Percentiles rank a stretch among this genome's conserved stretches.
These are phyloP conservation scores for Cyclospora cayetanensis DNA, from an alignment of 169 alveolate species.

Conservation along the genomic window DNA sequence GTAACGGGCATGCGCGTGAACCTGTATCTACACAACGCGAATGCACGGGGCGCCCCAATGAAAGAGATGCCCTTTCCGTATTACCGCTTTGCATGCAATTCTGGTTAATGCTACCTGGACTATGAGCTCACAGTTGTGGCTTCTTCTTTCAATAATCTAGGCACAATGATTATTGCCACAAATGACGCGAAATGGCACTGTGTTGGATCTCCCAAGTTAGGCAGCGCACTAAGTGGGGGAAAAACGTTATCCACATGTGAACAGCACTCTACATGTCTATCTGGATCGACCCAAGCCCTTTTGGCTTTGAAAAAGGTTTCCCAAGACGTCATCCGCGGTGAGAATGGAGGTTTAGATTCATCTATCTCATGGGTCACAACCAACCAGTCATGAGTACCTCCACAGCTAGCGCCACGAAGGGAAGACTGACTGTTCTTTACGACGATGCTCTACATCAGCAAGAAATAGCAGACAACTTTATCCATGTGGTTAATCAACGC, in stretches of 20 bases:
- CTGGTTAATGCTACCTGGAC: too few species aligned
- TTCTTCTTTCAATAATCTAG: too few species aligned
- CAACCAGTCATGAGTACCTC: not conserved
- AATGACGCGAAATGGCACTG: not conserved
- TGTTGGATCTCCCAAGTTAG: not conserved
- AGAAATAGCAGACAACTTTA: not conserved
- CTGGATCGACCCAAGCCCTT: not conserved
- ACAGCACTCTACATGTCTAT: not conserved
- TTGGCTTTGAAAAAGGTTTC: not conserved
- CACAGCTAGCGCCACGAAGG: not conserved
- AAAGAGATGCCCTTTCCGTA: too few species aligned
- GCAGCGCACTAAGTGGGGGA: not conserved
- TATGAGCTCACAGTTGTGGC: too few species aligned
- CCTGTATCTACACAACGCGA: not conserved
- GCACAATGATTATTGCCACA: not conserved
- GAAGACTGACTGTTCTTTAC: not conserved
- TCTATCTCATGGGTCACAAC: not conserved
- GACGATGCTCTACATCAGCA: not conserved
- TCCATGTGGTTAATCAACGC: not conserved
- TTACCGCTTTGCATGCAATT: not conserved
- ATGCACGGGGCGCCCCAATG: not conserved
- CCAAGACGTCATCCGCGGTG: constrained; percentile 3
- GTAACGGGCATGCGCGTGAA: not conserved
- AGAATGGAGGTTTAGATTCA: not conserved
- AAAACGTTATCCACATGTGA: not conserved